These are phyloP conservation scores for Quercus cerris DNA, from an alignment of 306 rosid genomes.

Conservation along the genomic window DNA sequence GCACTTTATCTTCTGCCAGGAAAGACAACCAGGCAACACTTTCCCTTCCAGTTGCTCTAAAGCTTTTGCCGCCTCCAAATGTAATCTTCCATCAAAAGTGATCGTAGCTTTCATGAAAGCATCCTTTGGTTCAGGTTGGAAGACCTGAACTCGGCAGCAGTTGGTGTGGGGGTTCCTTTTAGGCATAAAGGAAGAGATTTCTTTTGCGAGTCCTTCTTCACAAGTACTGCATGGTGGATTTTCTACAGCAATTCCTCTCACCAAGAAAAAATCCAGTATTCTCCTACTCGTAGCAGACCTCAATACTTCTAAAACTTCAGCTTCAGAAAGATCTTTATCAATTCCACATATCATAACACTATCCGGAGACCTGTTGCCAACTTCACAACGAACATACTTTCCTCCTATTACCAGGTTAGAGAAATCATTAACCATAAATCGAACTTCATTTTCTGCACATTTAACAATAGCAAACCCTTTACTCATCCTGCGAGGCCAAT, in stretches of 20 bases:
- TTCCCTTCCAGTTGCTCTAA: constrained; percentile 82
- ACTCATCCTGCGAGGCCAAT: constrained; percentile 80
- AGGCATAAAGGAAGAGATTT: constrained; percentile 67
- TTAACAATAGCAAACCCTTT: constrained; percentile 65
- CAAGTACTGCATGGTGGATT: constrained; percentile 55
- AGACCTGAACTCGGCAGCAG: constrained; percentile 69
- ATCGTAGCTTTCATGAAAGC: constrained; percentile 62
- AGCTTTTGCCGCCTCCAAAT: constrained; percentile 92
- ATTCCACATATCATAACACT: constrained; percentile 49
- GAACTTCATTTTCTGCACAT: constrained; percentile 48
- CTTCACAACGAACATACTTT: constrained; percentile 50
- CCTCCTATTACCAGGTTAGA: constrained; percentile 58
- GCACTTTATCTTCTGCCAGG: constrained; percentile 94
- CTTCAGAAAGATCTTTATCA: constrained; percentile 59
- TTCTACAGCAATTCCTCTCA: constrained; percentile 67
- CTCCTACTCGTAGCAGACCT: constrained; percentile 58
- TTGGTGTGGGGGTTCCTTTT: constrained; percentile 42
- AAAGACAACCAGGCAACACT: constrained; percentile 61
- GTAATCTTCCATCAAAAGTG: constrained; percentile 86
- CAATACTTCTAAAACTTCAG: constrained; percentile 56
- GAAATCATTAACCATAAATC: constrained; percentile 53
- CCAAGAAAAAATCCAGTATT: constrained; percentile 66
- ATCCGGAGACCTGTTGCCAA: constrained; percentile 39
- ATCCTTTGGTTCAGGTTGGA: constrained; percentile 60
- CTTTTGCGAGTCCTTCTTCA: constrained; percentile 73